A percentile compares a stretch with the other conserved stretches of the same genome.
Conservation (phyloP, 1,284 basidiomycete genomes). For the Cutaneotrichosporon sp. region DNA sequence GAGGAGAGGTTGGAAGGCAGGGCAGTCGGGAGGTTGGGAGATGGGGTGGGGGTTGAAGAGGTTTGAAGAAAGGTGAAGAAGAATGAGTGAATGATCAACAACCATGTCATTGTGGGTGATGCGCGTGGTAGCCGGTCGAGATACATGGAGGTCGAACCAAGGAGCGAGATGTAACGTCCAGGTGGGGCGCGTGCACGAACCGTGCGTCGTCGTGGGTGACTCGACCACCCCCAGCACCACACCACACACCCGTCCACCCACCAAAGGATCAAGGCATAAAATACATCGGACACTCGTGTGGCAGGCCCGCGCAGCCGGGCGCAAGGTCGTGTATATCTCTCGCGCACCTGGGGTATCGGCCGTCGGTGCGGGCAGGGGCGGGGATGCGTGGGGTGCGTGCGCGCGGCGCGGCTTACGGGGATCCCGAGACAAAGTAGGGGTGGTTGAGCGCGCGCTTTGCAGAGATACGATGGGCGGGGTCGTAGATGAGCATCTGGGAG, state of each 20-base stretch:
- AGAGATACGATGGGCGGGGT: conserved; percentile 93
- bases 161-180: too few relatives aligned
- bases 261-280: conserved; percentile 6
- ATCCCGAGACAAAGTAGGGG: conserved; percentile 65
- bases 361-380: neutral
- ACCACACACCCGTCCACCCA: neutral
- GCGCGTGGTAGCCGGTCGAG: too few relatives aligned
- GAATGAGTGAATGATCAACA: too few relatives aligned
- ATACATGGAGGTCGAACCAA: too few relatives aligned
- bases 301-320: conserved; percentile 1
- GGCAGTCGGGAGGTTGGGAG: too few relatives aligned
- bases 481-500: conserved; percentile 81
- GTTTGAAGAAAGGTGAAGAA: too few relatives aligned
- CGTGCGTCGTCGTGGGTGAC: too few relatives aligned
- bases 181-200: too few relatives aligned
- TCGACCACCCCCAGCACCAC: too few relatives aligned
- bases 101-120: too few relatives aligned
- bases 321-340: conserved; percentile 10
- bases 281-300: conserved; percentile 1
- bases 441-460: conserved; percentile 83
- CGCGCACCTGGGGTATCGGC: neutral
- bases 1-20: too few relatives aligned
- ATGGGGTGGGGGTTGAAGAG: too few relatives aligned
- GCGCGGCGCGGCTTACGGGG: neutral
- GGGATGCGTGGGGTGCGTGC: neutral